Base-by-base conservation (phyloP, 441 rosid species). In the Pelargonium australe region DNA sequence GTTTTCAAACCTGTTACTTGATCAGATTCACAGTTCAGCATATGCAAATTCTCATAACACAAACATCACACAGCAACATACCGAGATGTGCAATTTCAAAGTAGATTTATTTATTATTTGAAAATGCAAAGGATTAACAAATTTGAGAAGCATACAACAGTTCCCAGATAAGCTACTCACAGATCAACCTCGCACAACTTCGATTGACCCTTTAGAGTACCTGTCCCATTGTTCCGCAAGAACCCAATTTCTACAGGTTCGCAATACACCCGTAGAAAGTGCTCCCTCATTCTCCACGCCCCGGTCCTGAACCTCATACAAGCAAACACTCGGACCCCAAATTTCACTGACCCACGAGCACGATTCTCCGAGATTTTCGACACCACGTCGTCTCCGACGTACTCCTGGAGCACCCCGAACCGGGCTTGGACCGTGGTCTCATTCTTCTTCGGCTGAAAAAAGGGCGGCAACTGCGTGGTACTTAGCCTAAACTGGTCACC, bases 311-410 rank as follows among this genome's bases (percentile, higher is more conserved):
- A 55, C 23, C 62, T 55, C 16, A 55, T 16, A 23, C 19, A 55
- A 55, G 23, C 62, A 55, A 55, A n/a, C 62, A 55, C 7, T 55
- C 23, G 11, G 13, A 55, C 62, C 62, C 62, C 62, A 55, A 55
- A 55, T 8, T 17, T 55, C 19, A 55, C 62, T 4, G 62, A 55
- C 47, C 47, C 47, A 43, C 11, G 47, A 43, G 47, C 47, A 2
- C 47, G 47, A 43, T 43, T 43, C 47, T 43, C 47, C 5, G 47
- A 43, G 11, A 43, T 43, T 43, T 43, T 0, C 47, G 47, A 43
- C 47, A 10, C 47, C 8, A 43, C 47, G 1, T 43, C 11, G 47
- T 43, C 47, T 4, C 47, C 47, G 10, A 43, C 47, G 47, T 43
- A 43, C 47, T 43, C 47, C 10, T 10, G 10, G 1, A 43, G 10